Conservation (phyloP, 495 filamentous ascomycete genomes). For the Penicillium angulare region DNA sequence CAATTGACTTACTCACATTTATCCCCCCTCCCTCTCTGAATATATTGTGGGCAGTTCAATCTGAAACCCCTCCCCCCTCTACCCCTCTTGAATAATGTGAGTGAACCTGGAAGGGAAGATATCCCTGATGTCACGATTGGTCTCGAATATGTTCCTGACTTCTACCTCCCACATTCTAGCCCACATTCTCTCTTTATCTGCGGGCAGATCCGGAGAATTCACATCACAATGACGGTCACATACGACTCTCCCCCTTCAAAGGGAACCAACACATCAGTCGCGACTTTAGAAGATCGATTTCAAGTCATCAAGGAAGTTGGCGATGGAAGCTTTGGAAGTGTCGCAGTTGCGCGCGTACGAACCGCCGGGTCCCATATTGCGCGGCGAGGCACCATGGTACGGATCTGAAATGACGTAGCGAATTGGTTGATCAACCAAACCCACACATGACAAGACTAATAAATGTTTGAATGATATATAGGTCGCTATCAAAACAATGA, state of each 20-base stretch:
- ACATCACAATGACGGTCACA: slow-evolving; percentile 59
- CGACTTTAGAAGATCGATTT: slow-evolving; percentile 78
- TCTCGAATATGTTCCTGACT: background rate
- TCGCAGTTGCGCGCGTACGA: slow-evolving; percentile 86
- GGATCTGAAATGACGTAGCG: slow-evolving; percentile 10
- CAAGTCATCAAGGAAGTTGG: slow-evolving; percentile 98
- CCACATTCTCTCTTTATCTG: slow-evolving; percentile 28
- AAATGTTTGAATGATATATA: slow-evolving; percentile 38
- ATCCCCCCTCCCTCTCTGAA: slow-evolving; percentile 2
- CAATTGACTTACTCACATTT: slow-evolving; percentile 19
- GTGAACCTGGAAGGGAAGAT: background rate
- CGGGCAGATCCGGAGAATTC: slow-evolving; percentile 44
- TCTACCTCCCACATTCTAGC: background rate
- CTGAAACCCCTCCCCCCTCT: slow-evolving; percentile 10
- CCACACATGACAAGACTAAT: slow-evolving; percentile 20
- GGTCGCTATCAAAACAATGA: slow-evolving; percentile 99
- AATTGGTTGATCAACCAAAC: background rate
- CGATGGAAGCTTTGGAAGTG: slow-evolving; percentile 97
- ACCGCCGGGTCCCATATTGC: slow-evolving; percentile 86
- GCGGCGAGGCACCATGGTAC: slow-evolving; percentile 87
- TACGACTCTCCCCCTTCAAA: slow-evolving; percentile 62
- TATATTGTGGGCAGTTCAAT: background rate
- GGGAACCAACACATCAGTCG: slow-evolving; percentile 44
- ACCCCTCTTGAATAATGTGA: slow-evolving; percentile 24
- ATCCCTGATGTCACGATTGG: slow-evolving; percentile 3